Conservation (phyloP, 805 yeast genomes). For the Diddensiella santjacobensis region DNA sequence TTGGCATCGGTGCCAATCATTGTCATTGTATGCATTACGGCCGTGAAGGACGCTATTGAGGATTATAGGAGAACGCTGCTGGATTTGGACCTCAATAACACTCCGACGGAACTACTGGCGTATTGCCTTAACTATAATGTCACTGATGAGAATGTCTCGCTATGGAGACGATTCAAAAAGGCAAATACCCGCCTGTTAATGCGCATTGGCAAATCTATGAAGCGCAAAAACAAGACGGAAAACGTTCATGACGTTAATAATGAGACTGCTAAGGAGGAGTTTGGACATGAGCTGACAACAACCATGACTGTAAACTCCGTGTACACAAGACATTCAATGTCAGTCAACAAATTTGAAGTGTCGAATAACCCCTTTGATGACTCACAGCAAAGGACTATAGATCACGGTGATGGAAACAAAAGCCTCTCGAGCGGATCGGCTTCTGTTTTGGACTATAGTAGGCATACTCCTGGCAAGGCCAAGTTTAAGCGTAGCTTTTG, state of each 20-base stretch:
- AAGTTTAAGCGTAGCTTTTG: slow-evolving; percentile 55
- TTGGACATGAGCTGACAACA: slow-evolving; percentile 18
- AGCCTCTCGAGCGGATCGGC: slow-evolving; percentile 8
- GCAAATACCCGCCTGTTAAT: slow-evolving; percentile 37
- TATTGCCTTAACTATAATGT: slow-evolving; percentile 62
- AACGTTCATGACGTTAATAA: background rate
- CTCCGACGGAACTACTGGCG: slow-evolving; percentile 56
- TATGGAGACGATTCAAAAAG: slow-evolving; percentile 72
- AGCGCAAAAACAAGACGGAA: slow-evolving; percentile 7
- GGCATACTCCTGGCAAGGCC: slow-evolving; percentile 34
- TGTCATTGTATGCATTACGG: slow-evolving; percentile 72
- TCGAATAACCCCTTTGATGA: slow-evolving; percentile 2
- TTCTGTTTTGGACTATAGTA: slow-evolving; percentile 26
- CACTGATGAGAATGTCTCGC: slow-evolving; percentile 48
- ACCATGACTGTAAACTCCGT: slow-evolving; percentile 24
- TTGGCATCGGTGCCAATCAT: slow-evolving; percentile 78
- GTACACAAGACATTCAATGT: slow-evolving; percentile 16
- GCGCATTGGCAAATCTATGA: slow-evolving; percentile 13
- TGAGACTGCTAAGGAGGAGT: slow-evolving; percentile 1
- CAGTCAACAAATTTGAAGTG: slow-evolving; percentile 14
- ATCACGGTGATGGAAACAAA: background rate
- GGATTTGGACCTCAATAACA: slow-evolving; percentile 68
- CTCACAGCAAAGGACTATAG: background rate
- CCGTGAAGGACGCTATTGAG: slow-evolving; percentile 74
- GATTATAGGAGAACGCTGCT: slow-evolving; percentile 64